Base-by-base conservation (phyloP, 164 flowering plant species). In the Aristolochia contorta region DNA sequence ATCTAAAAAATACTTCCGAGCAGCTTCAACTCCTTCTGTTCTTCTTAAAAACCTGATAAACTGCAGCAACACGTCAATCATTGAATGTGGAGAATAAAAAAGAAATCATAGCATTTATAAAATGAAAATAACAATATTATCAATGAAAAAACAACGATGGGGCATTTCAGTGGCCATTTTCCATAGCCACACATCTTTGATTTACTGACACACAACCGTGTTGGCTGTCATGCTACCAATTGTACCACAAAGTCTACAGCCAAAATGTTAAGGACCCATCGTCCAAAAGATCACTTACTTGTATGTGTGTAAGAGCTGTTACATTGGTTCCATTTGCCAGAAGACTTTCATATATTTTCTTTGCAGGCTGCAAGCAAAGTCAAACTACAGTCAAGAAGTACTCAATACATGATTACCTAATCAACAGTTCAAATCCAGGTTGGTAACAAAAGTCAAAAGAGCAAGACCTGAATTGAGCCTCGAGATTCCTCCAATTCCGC, bases 401-500 rank as follows among this genome's bases (percentile, higher is more conserved):
- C 3, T 37, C 24, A 0, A 21, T 20, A 21, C 7, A 19, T 19
- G 27, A 53, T 53, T 23, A 23, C 30, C 30, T 23, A 53, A 37
- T 6, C 56, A 53, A 22, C 4, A 47, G 21, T n/a, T 30, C 30
- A 14, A 59, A 20, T 47, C 22, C 47, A 15, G 45, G 53, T 41
- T 20, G 27, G 19, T 56, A 59, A 21, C n/a, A 27, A 23, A 52
- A 16, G 10, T 37, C 43, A 56, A 63, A 49, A 18, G 53, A 56
- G 52, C 23, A 49, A 33, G n/a, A 87, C 98, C 86, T 84, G 95
- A 58, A 83, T 72, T 33, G 87, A 78, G 52, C 98, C 98, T 66
- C 84, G 86, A n/a, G 96, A 84, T 75, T 92, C 98, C 71, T 92
- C 98, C 67, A 89, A 71, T 72, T 92, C 98, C 16, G 91, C 98